Evolutionary conservation across 2,329 filamentous ascomycete genomes (phyloP).

Genomic region (Aureobasidium lini): DNA sequence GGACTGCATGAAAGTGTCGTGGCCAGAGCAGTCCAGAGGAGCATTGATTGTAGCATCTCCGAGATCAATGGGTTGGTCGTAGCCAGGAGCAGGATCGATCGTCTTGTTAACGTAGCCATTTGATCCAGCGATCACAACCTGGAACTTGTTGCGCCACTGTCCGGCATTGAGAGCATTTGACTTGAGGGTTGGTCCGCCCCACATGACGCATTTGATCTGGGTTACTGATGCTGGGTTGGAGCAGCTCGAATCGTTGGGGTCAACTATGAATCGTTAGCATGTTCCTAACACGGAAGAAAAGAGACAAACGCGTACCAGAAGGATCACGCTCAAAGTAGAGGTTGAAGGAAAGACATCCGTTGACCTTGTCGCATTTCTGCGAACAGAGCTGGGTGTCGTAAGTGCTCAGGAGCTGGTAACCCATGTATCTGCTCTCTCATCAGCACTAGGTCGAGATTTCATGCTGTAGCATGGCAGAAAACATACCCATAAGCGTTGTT

Average conservation of each 20-base stretch:
- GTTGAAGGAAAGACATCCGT: constrained; percentile 17
- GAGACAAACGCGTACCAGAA: constrained; percentile 12
- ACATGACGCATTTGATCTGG: constrained; percentile 22
- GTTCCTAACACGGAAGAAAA: constrained; percentile 21
- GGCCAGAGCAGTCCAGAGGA: constrained; percentile 23
- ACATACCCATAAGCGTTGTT: constrained; percentile 15
- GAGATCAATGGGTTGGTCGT: constrained; percentile 20
- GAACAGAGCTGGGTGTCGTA: constrained; percentile 15
- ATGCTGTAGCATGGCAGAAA: background rate
- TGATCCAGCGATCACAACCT: constrained; percentile 36
- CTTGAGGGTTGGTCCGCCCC: constrained; percentile 24
- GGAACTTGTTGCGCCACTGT: constrained; percentile 28
- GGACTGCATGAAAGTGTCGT: constrained; percentile 20
- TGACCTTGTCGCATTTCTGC: constrained; percentile 11
- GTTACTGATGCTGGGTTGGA: constrained; percentile 11
- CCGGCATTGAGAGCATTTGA: constrained; percentile 28
- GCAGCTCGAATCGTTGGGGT: background rate
- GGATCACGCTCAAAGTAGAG: constrained; percentile 30
- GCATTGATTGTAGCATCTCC: constrained; percentile 25
- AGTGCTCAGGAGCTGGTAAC: constrained; percentile 14
- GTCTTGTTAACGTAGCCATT: constrained; percentile 29
- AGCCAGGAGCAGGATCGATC: constrained; percentile 21
- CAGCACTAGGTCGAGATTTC: background rate
- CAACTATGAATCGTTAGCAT: constrained; percentile 6
- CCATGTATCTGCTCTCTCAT: constrained; percentile 19